Evolutionary conservation across 805 yeast genomes (phyloP), one percentile per base, ranked within the genome.

Genomic region (Ogataea pilisensis): DNA sequence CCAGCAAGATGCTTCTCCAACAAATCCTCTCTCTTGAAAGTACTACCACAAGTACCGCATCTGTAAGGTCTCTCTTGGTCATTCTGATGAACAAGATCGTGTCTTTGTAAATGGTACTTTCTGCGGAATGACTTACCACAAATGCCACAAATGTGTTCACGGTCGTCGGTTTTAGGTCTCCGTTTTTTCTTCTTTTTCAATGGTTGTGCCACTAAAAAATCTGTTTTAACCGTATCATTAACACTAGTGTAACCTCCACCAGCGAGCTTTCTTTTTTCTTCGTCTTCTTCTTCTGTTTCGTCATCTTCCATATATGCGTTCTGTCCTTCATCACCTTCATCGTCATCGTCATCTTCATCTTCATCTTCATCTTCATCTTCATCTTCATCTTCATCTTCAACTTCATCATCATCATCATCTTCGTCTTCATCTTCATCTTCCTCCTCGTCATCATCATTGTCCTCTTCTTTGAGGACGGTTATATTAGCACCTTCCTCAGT

Each of bases 31-130:
- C 54, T 36, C 36, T 50, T 52, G 43, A 52, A 50, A 3, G 41
- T 27, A 14, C 36, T 39, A 2, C 46, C 50, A 31, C 56, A 52
- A 5, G 17, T 30, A 5, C 38, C 41, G 30, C 56, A 52, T 12
- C 31, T 35, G 37, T 42, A 50, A 12, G 53, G 54, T 34, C 46
- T 46, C 31, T 43, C 44, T 14, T 39, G 34, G 16, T 42, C 39
- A 37, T 48, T 50, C 16, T 40, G 38, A 35, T 52, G 56, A 8
- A 45, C 47, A 12, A 48, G 38, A 9, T 38, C 34, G 21, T 52
- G 56, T 31, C 56, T 41, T 38, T 48, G 49, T 32, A 52, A 36
- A 35, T 50, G 54, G 33, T 52, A 52, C 30, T 49, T 48, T 32
- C 56, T 39, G 19, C 46, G 46, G 39, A 52, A 52, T 30, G 40